Percentiles rank a stretch among this genome's conserved stretches.
Evolutionary conservation across 129 eudicot species (phyloP).

Genomic region (sunflower (Helianthus annuus)): DNA sequence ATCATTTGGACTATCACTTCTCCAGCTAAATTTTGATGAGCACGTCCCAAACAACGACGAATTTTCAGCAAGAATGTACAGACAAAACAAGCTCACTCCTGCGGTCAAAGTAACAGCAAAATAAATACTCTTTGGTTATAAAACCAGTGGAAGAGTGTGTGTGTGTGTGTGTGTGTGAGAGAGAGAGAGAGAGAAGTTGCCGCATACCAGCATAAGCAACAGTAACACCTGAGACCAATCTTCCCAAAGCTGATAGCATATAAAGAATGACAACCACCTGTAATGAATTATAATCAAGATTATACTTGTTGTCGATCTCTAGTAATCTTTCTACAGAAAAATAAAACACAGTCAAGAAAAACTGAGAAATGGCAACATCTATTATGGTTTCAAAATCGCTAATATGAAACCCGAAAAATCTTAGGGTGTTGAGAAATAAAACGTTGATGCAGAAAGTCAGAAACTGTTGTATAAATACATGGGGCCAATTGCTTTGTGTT

Average conservation of each 20-base stretch:
- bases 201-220: conserved; percentile 87
- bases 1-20: conserved; percentile 51
- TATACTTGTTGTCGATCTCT: not conserved
- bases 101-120: conserved; percentile 31
- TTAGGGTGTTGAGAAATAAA: not conserved
- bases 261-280: conserved; percentile 80
- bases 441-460: not conserved
- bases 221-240: conserved; percentile 81
- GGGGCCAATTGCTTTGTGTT: not conserved
- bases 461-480: not conserved
- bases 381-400: not conserved
- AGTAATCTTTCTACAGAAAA: not conserved
- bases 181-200: conserved; percentile 14
- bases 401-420: not conserved
- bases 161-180: not conserved
- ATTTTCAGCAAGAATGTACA: conserved; percentile 66
- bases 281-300: conserved; percentile 2
- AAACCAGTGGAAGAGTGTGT: not conserved
- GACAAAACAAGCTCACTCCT: conserved; percentile 84
- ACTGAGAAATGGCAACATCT: not conserved
- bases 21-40: conserved; percentile 40
- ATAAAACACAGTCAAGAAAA: not conserved
- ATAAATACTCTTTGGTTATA: conserved; percentile 1
- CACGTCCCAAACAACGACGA: conserved; percentile 48
- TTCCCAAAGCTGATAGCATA: conserved; percentile 78